Base-by-base conservation (phyloP, 2,329 filamentous ascomycete species). In the Cordyceps sp. region DNA sequence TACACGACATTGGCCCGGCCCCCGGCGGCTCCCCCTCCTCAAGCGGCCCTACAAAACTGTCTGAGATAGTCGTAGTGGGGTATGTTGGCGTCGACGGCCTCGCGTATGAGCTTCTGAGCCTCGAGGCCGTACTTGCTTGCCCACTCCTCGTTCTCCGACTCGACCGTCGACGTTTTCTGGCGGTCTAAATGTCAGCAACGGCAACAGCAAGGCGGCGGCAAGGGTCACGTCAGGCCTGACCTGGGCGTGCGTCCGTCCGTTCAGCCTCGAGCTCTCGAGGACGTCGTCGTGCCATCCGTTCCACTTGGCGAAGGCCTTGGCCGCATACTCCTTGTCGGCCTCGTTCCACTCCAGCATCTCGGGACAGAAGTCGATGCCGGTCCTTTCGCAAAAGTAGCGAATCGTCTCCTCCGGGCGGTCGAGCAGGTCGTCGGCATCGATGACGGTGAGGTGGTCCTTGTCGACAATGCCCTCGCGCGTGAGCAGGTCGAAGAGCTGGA, bases 241-340 rank as follows among this genome's bases (percentile, higher is more conserved):
- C 52, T 70, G 64, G 18, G 73, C 68, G 41, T 76, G 66, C 29
- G 64, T 62, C 47, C 82, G 66, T 2, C 81, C 72, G 50, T 77
- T 78, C 46, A 98, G 60, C 38, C 74, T 75, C 24, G 67, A 78
- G 49, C 82, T 93, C 42, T 80, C 65, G 44, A 96, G 82, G 12
- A 85, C 90, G 61, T 96, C 90, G 43, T 96, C 81, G 53, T 96
- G 90, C 60, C 93, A 96, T 10, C 90, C 90, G 43, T 76, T 80
- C 90, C 90, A 96, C 62, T 98, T 96, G 58, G 86, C 84, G 58
- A 96, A 96, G 14, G 75, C 76, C 39, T 73, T 66, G 42, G 68
- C 64, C 4, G 86, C 88, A 38, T 69, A 61, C 32, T 84, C 74
- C 44, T 78, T 76, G 40, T 80, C 77, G 32, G 78, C 73, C 19